Evolutionary conservation across 768 basidiomycete species (phyloP).

Genomic region (Suillus hirtellus): DNA sequence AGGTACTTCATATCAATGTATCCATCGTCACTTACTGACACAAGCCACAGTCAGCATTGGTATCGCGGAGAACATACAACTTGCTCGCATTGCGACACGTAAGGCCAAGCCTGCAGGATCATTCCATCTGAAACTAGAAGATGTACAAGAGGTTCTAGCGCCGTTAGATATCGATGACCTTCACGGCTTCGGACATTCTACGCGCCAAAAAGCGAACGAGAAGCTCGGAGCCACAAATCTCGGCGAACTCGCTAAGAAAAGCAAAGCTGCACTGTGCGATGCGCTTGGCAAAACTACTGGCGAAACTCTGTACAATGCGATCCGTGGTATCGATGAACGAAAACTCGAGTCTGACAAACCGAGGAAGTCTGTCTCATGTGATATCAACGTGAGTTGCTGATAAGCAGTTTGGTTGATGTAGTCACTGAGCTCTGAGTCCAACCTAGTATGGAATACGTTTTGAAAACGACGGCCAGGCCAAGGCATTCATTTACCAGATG

Average conservation of each 20-base stretch:
- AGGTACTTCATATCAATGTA: constrained; percentile 42
- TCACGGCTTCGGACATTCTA: constrained; percentile 82
- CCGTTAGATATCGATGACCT: constrained; percentile 77
- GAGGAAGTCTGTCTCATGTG: constrained; percentile 89
- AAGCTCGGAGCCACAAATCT: constrained; percentile 74
- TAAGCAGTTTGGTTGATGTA: not conserved
- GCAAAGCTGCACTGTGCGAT: constrained; percentile 64
- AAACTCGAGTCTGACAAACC: constrained; percentile 81
- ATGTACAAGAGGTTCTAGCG: constrained; percentile 55
- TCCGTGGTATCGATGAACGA: constrained; percentile 82
- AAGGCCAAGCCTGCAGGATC: constrained; percentile 90
- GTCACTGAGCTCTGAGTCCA: constrained; percentile 13
- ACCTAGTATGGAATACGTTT: constrained; percentile 93
- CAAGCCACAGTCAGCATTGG: constrained; percentile 80
- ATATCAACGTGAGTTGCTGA: constrained; percentile 75
- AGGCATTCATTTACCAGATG: constrained; percentile 75
- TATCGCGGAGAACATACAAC: constrained; percentile 86
- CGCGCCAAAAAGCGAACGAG: constrained; percentile 74
- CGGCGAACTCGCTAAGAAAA: constrained; percentile 65
- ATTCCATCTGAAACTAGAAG: constrained; percentile 64
- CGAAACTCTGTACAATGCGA: constrained; percentile 79
- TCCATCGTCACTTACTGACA: not conserved
- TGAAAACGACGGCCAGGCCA: constrained; percentile 76
- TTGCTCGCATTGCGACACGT: constrained; percentile 90
- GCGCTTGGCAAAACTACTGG: constrained; percentile 80